Evolutionary conservation across 2,329 filamentous ascomycete species (phyloP).

Genomic region (Ceratocystis cubensis): DNA sequence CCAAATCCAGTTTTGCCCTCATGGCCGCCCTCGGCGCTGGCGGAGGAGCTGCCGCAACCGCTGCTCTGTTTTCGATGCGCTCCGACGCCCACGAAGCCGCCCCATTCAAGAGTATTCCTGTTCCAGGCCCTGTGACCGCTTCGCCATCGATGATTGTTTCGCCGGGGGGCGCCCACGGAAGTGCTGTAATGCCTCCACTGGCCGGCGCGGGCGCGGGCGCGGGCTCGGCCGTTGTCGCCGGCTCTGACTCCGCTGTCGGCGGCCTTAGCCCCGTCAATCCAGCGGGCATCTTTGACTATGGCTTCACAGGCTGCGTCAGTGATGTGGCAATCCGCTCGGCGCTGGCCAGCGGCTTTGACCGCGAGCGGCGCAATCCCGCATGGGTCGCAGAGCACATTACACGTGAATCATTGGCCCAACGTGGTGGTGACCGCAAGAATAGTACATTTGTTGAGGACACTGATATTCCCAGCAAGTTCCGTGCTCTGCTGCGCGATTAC

Average conservation of each 20-base stretch:
- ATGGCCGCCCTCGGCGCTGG: slow-evolving; percentile 66
- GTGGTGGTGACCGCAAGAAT: slow-evolving; percentile 72
- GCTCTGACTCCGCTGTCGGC: slow-evolving; percentile 33
- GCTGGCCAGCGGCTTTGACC: slow-evolving; percentile 80
- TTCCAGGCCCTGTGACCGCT: slow-evolving; percentile 22
- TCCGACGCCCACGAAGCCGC: slow-evolving; percentile 23
- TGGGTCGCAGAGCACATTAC: slow-evolving; percentile 98
- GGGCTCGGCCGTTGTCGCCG: slow-evolving; percentile 25
- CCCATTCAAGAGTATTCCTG: slow-evolving; percentile 26
- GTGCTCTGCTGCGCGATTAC: slow-evolving; percentile 85
- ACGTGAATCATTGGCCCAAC: slow-evolving; percentile 60
- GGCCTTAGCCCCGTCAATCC: slow-evolving; percentile 48
- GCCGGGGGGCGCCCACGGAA: slow-evolving; percentile 26
- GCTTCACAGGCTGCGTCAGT: slow-evolving; percentile 80
- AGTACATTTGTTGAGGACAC: slow-evolving; percentile 73
- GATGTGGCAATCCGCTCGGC: slow-evolving; percentile 68
- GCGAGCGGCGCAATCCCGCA: slow-evolving; percentile 76
- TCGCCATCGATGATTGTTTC: slow-evolving; percentile 22
- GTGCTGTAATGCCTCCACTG: slow-evolving; percentile 32
- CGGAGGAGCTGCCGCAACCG: slow-evolving; percentile 61
- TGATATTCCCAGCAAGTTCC: slow-evolving; percentile 70
- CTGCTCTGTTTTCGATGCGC: slow-evolving; percentile 52
- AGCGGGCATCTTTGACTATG: slow-evolving; percentile 66
- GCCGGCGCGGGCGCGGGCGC: slow-evolving; percentile 25
- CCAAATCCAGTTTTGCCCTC: slow-evolving; percentile 62